phyloP scores from a whole-genome alignment of 2,329 filamentous ascomycete genomes.

The Cryphonectria japonica region DNA sequence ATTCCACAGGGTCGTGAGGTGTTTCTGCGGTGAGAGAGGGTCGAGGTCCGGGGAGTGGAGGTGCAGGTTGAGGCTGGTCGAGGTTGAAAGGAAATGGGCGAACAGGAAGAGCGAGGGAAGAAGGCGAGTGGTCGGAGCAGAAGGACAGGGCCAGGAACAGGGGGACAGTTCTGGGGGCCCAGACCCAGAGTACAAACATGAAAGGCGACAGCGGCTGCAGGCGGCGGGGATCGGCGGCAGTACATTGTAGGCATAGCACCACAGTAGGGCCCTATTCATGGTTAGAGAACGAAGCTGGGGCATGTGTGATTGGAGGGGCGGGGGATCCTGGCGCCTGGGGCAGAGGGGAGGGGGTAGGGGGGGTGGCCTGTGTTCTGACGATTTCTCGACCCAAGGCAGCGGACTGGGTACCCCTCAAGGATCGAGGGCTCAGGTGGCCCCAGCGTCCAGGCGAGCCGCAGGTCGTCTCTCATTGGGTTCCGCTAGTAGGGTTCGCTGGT shows the following conservation, averaged over 20 bases:
- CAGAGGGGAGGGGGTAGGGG: background rate
- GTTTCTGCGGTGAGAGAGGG: background rate
- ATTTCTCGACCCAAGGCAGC: constrained; percentile 5
- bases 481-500: constrained; percentile 10
- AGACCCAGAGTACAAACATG: background rate
- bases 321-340: background rate
- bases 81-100: background rate
- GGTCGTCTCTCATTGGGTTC: constrained; percentile 12
- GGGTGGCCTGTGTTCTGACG: background rate
- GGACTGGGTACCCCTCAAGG: constrained; percentile 3
- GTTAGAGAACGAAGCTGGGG: background rate
- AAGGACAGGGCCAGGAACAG: background rate
- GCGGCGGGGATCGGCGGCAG: background rate
- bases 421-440: constrained; percentile 2
- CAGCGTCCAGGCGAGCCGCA: background rate
- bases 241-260: too few species aligned
- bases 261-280: background rate
- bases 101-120: constrained; percentile 1
- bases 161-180: background rate
- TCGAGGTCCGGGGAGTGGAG: background rate
- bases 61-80: background rate
- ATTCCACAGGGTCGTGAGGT: background rate
- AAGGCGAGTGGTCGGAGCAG: background rate
- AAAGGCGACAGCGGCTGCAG: background rate
- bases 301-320: background rate